Percentiles rank a stretch among this genome's conserved stretches.
phyloP scores from a whole-genome alignment of 2,329 filamentous ascomycete species.

The Fusarium sp. region DNA sequence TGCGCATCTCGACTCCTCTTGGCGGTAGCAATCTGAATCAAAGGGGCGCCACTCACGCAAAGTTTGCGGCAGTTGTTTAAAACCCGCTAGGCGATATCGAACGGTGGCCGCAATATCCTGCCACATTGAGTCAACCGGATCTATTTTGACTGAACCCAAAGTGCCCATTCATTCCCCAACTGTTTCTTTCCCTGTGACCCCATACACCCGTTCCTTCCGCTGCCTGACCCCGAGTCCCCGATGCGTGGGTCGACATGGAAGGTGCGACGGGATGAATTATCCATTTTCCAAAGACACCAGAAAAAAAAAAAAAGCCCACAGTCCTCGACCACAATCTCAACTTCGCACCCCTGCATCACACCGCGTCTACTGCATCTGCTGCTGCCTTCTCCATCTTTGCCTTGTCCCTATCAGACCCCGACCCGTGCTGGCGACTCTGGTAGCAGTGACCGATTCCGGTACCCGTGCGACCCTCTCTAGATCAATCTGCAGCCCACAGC shows the following conservation, averaged over 20 bases:
- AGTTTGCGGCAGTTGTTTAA: not conserved
- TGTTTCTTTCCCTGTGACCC: not conserved
- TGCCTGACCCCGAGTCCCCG: not conserved
- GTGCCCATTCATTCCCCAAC: not conserved
- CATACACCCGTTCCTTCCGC: not conserved
- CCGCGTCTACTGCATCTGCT: slow-evolving; percentile 15
- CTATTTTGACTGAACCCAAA: not conserved
- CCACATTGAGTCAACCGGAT: not conserved
- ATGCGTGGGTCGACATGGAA: not conserved
- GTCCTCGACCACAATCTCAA: slow-evolving; percentile 5
- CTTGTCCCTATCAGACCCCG: slow-evolving; percentile 8
- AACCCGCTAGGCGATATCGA: not conserved
- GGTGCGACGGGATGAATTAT: not conserved
- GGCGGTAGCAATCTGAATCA: not conserved
- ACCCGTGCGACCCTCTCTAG: slow-evolving; percentile 26
- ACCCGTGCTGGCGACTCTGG: slow-evolving; percentile 9
- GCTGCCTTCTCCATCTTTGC: not conserved
- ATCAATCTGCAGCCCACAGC: slow-evolving; percentile 31
- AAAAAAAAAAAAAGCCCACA: slow-evolving; percentile 7
- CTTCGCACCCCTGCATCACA: slow-evolving; percentile 11
- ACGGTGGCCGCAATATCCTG: not conserved
- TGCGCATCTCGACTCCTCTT: not conserved
- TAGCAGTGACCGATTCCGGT: slow-evolving; percentile 13
- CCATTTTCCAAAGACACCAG: not conserved
- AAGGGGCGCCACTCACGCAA: not conserved